Conservation (phyloP, 345 rosid species). For the Limnanthes douglasii region DNA sequence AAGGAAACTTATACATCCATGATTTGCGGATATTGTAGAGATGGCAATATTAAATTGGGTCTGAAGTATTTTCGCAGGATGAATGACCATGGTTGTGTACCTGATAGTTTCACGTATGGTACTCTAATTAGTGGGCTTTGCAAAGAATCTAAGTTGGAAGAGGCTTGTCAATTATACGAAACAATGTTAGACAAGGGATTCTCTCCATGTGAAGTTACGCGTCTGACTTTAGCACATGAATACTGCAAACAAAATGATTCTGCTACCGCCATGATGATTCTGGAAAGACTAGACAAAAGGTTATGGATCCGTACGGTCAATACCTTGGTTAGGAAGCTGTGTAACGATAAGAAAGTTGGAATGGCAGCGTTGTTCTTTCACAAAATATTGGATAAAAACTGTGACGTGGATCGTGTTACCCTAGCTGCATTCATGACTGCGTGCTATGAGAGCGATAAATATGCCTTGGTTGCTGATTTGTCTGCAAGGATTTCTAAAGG, state of each 20-base stretch:
- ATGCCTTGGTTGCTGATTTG: constrained; percentile 57
- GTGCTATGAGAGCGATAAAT: constrained; percentile 61
- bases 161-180: constrained; percentile 55
- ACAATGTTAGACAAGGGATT: constrained; percentile 61
- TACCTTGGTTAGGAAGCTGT: constrained; percentile 70
- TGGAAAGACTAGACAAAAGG: constrained; percentile 64
- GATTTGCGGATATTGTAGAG: constrained; percentile 60
- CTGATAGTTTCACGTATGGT: constrained; percentile 68
- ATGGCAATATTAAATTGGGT: constrained; percentile 31
- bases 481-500: constrained; percentile 38
- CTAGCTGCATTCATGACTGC: constrained; percentile 62
- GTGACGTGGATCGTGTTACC: constrained; percentile 39
- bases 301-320: constrained; percentile 68
- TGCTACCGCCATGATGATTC: constrained; percentile 59
- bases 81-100: constrained; percentile 39
- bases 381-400: constrained; percentile 44
- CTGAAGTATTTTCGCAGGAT: constrained; percentile 40
- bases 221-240: constrained; percentile 74
- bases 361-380: constrained; percentile 65
- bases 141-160: constrained; percentile 59
- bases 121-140: constrained; percentile 78
- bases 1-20: constrained; percentile 86
- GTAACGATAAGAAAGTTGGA: constrained; percentile 75
- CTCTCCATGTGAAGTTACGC: constrained; percentile 66
- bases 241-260: constrained; percentile 67